A percentile compares a stretch with the other conserved stretches of the same genome.
These are phyloP conservation scores for Lentinula lateritia DNA, from an alignment of 768 basidiomycete species.

Conservation along the genomic window DNA sequence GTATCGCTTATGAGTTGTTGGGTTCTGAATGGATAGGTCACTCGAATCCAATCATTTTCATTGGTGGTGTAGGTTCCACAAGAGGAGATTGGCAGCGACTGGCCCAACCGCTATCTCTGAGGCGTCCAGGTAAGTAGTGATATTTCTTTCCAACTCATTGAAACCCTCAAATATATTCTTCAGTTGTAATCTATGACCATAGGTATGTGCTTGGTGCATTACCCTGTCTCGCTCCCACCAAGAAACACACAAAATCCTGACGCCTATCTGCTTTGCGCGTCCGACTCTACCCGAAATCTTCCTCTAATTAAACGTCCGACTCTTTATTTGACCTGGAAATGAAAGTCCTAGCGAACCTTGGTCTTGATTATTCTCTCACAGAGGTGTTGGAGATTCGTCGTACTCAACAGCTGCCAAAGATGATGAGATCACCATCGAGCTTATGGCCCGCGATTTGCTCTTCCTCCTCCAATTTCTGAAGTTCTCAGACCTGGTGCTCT, in stretches of 20 bases:
- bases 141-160: neutral
- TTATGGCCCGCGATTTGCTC: constrained; percentile 39
- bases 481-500: constrained; percentile 38
- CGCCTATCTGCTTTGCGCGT: no score
- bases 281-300: no score
- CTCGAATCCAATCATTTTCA: constrained; percentile 31
- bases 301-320: no score
- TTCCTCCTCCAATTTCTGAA: constrained; percentile 29
- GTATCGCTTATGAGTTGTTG: constrained; percentile 35
- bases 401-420: constrained; percentile 19
- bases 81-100: constrained; percentile 36
- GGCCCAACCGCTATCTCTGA: constrained; percentile 24
- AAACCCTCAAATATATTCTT: neutral
- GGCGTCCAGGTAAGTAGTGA: constrained; percentile 30
- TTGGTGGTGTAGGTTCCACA: constrained; percentile 35
- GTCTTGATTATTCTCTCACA: constrained; percentile 7
- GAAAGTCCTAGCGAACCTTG: no score
- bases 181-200: constrained; percentile 43
- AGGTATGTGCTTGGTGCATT: constrained; percentile 13
- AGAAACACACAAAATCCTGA: no score
- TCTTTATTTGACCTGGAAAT: no score
- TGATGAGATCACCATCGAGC: constrained; percentile 37
- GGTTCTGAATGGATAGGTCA: constrained; percentile 29
- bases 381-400: constrained; percentile 43
- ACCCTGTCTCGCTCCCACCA: no score